Base-by-base conservation (phyloP, 495 filamentous ascomycete species). In the Elaphomyces granulatus region DNA sequence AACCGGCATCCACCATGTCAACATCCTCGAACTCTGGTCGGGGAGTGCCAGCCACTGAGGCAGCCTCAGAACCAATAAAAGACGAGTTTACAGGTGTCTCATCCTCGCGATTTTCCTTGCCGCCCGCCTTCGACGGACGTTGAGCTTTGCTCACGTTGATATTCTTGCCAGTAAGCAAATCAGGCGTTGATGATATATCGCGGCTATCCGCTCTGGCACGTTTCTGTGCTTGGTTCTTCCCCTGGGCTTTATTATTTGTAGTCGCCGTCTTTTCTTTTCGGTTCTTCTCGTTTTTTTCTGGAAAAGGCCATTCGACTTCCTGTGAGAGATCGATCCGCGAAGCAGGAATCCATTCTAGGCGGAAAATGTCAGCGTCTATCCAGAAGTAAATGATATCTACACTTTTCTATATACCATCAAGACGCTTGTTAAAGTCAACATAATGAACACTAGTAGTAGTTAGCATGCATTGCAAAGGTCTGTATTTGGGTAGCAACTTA, bases 361-460 rank as follows among this genome's bases (percentile, higher is more conserved):
- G 9, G 23, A 10, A 8, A 0, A n/a, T 39, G 38, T 62, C 17
- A 61, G 49, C 15, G 14, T 34, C 31, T 42, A 8, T n/a, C n/a
- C 8, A 17, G 12, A 14, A 15, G 8, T 16, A 36, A 8, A 15
- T 14, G 20, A 40, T 8, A 32, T 10, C 8, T 6, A 9, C 15
- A 44, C 15, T 41, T 1, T 9, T 15, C 15, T 14, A 44, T 51
- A 45, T 54, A 73, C 70, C 72, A 59, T 98, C 90, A 14, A 98
- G 72, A 66, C 90, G 90, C 54, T 98, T 98, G 66, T 98, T 98
- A 75, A 94, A 98, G 47, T 95, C 92, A 43, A 94, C 85, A 60
- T 96, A 98, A 58, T 98, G 93, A 49, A 94, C 88, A 54, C 72
- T 77, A 20, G 10, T 21, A 17, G 21, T n/a, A n/a, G n/a, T n/a